Evolutionary conservation across 1,284 basidiomycete genomes (phyloP), one percentile per base, ranked within the genome.

Genomic region (Paramarasmius palmivorus): DNA sequence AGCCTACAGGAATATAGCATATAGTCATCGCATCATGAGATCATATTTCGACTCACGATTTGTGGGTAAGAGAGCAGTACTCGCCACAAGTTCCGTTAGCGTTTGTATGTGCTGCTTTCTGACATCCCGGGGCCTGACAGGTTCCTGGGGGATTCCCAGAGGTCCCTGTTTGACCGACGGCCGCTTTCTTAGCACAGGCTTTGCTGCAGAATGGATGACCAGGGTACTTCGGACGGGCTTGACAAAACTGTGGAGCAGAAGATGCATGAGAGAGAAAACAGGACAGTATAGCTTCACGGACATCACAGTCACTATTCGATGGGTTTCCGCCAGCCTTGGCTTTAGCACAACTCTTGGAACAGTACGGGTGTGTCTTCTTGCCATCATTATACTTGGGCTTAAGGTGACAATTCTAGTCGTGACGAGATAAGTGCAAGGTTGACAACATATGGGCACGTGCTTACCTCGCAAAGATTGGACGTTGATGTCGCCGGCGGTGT

Each of bases 151-250:
- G 54, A 41, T 49, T 37, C 23, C 48, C 22, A 46, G 39, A 48
- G n/a, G 54, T 41, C 48, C 58, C 41, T n/a, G 49, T 58, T 4
- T 32, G 49, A 25, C 17, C 42, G 35, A n/a, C 48, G 14, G 45
- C 53, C 17, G 76, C 73, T 47, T 72, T 74, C 57, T 72, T 74
- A 5, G 83, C 82, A 58, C 83, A 85, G 7, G 79, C 74, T 59
- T 80, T 83, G 62, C 81, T 70, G 60, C 83, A 85, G 62, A 75
- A 85, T 15, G 78, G 73, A 63, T 83, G 81, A 2, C 84, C 83
- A 34, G 70, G 70, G 55, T 77, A 75, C 59, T 81, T 82, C 35
- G 82, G 81, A 26, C 80, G 73, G 51, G 70, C 73, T 55, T 78
- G 76, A 62, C 82, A 84, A 22, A 57, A 57, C 55, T 57, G 2